A percentile compares a stretch with the other conserved stretches of the same genome.
Conservation (phyloP, 2,329 filamentous ascomycete species). For the Verticillium nonalfalfae region DNA sequence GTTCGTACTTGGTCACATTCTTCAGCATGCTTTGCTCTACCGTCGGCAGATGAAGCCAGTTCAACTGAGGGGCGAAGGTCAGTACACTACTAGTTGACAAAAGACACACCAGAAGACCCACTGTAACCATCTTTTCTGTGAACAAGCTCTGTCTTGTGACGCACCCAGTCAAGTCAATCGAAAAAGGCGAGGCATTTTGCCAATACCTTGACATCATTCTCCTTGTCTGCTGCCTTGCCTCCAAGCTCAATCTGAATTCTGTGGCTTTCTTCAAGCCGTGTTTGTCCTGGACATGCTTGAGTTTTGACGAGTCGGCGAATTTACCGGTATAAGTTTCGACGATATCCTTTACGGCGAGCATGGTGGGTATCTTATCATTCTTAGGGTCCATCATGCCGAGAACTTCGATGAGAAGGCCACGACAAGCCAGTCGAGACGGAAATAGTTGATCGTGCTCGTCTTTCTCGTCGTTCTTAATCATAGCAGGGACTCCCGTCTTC, state of each 20-base stretch:
- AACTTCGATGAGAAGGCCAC: constrained; percentile 3
- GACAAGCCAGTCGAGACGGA: constrained; percentile 6
- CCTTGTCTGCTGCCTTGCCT: constrained; percentile 23
- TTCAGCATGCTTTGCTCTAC: constrained; percentile 51
- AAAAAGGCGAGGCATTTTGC: constrained; percentile 29
- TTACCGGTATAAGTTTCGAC: constrained; percentile 10
- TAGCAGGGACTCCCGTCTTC: constrained; percentile 26
- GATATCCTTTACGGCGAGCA: constrained; percentile 3
- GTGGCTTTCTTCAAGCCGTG: constrained; percentile 3
- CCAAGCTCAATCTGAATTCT: constrained; percentile 7
- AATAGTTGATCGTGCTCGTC: constrained; percentile 7
- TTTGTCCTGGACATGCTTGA: constrained; percentile 3
- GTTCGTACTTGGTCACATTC: constrained; percentile 52
- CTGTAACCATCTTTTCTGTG: constrained; percentile 21
- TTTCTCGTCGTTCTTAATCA: not conserved
- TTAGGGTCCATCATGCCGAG: constrained; percentile 1
- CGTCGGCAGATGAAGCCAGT: constrained; percentile 65
- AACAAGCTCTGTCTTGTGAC: constrained; percentile 35
- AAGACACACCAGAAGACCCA: not conserved
- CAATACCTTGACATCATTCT: constrained; percentile 35
- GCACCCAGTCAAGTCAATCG: constrained; percentile 30
- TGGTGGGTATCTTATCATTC: not conserved
- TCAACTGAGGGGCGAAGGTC: constrained; percentile 34
- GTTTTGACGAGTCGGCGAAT: constrained; percentile 5
- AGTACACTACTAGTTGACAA: not conserved